phyloP scores from a whole-genome alignment of 371 early-diverging fungal species.

The Blastocladiella emersonii region DNA sequence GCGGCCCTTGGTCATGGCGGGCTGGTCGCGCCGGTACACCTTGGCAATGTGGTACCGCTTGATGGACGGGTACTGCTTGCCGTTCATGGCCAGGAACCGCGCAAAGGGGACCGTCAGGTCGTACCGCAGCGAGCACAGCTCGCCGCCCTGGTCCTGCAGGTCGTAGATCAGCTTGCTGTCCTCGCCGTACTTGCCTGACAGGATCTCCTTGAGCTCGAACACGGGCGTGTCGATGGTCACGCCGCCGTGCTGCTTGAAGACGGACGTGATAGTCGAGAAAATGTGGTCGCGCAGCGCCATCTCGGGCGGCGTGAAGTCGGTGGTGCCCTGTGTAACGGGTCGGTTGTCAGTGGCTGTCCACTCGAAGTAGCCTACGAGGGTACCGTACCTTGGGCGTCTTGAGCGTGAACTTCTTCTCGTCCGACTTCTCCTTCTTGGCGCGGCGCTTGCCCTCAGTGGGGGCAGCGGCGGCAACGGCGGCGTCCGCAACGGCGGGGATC shows the following conservation, averaged over 20 bases:
- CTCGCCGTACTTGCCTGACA: constrained; percentile 98
- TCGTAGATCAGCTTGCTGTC: constrained; percentile 98
- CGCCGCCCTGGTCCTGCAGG: constrained; percentile 97
- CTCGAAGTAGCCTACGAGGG: too few species aligned
- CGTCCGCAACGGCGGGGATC: not conserved
- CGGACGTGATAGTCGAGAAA: constrained; percentile 62
- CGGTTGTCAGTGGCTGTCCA: too few species aligned
- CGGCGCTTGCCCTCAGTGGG: not conserved
- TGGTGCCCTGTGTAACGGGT: constrained; percentile 68
- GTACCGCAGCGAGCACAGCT: constrained; percentile 92
- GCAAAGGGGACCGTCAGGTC: constrained; percentile 99
- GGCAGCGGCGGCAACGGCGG: not conserved
- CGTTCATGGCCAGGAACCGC: constrained; percentile 92
- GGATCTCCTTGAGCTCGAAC: constrained; percentile 96
- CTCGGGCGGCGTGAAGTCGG: constrained; percentile 88
- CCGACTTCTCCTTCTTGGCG: constrained; percentile 3
- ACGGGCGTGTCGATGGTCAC: constrained; percentile 98
- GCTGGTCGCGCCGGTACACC: constrained; percentile 98
- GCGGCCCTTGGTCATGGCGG: constrained; percentile 95
- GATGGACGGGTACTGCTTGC: constrained; percentile 64
- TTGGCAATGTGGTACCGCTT: constrained; percentile 99
- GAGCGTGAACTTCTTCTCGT: constrained; percentile 9
- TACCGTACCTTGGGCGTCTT: constrained; percentile 12
- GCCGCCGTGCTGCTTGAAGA: constrained; percentile 94
- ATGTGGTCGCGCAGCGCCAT: constrained; percentile 89